phyloP scores from a whole-genome alignment of 495 filamentous ascomycete genomes.

The Trichoderma asperelloides region DNA sequence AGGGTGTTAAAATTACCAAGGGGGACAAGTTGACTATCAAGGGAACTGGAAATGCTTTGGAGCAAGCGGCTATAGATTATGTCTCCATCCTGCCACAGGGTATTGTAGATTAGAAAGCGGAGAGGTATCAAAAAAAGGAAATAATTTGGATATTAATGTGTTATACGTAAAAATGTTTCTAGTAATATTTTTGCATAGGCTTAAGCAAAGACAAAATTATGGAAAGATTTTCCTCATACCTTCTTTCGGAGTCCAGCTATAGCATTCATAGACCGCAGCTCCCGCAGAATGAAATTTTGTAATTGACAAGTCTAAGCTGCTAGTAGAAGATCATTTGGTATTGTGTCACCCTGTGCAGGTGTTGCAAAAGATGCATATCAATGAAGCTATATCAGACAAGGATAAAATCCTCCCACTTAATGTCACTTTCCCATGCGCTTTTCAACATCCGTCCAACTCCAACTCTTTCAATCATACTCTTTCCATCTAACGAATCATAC shows the following conservation, averaged over 20 bases:
- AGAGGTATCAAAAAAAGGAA: background rate
- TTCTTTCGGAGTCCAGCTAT: too few species aligned
- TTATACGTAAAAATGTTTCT: background rate
- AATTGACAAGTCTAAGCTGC: too few species aligned
- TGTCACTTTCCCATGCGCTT: background rate
- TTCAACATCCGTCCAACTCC: background rate
- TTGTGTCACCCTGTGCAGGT: too few species aligned
- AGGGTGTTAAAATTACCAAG: slow-evolving; percentile 36
- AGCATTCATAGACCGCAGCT: too few species aligned
- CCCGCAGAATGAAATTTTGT: too few species aligned
- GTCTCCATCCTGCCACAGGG: slow-evolving; percentile 51
- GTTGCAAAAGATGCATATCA: too few species aligned
- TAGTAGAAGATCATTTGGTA: too few species aligned
- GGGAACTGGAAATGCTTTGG: slow-evolving; percentile 47
- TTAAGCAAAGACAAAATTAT: too few species aligned
- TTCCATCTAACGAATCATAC: background rate
- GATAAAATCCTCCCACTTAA: background rate
- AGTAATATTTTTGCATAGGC: background rate
- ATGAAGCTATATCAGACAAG: background rate
- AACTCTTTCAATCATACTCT: background rate
- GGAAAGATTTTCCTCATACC: too few species aligned
- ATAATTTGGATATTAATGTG: background rate
- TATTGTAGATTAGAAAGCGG: slow-evolving; percentile 41
- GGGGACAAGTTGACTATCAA: slow-evolving; percentile 53
- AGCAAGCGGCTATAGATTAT: slow-evolving; percentile 60